These are phyloP conservation scores for Tuber umbilicatum DNA, from an alignment of 495 filamentous ascomycete genomes.

Conservation along the genomic window DNA sequence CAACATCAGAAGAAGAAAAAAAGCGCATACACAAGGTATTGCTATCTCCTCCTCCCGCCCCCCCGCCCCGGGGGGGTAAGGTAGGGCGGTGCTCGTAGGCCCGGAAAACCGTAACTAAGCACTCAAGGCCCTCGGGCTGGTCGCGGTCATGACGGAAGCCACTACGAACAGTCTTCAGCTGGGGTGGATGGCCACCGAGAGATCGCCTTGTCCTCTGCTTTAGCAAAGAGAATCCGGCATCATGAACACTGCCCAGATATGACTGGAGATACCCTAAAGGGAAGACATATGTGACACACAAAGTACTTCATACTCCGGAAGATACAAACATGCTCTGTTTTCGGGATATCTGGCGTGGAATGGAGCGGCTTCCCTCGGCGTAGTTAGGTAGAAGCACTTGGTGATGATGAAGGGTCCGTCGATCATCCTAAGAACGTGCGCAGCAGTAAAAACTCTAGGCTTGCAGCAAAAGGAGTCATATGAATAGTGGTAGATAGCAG, in stretches of 20 bases:
- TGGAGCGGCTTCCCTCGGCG: slow-evolving; percentile 29
- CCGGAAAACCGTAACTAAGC: slow-evolving; percentile 8
- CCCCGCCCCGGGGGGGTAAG: not conserved
- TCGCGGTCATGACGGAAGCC: slow-evolving; percentile 26
- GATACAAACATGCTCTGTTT: slow-evolving; percentile 14
- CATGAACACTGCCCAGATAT: slow-evolving; percentile 23
- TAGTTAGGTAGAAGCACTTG: slow-evolving; percentile 16
- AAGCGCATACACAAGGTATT: slow-evolving; percentile 9
- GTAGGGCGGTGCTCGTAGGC: slow-evolving; percentile 9
- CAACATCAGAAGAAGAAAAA: slow-evolving; percentile 16
- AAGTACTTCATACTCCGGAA: slow-evolving; percentile 11
- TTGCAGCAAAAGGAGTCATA: slow-evolving; percentile 29
- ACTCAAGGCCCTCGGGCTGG: slow-evolving; percentile 19
- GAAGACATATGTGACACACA: slow-evolving; percentile 20
- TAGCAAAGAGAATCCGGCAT: slow-evolving; percentile 1
- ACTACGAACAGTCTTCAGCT: slow-evolving; percentile 25
- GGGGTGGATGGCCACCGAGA: slow-evolving; percentile 10
- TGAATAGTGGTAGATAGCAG: slow-evolving; percentile 4
- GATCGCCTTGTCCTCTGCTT: slow-evolving; percentile 15
- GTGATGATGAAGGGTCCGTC: slow-evolving; percentile 14
- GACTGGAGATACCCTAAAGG: slow-evolving; percentile 8
- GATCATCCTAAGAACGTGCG: slow-evolving; percentile 19
- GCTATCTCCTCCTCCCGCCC: not conserved
- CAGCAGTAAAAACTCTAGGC: slow-evolving; percentile 24
- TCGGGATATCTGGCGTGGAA: slow-evolving; percentile 19